phyloP scores from a whole-genome alignment of 2,329 filamentous ascomycete species.

The Microdochium trichocladiopsis region DNA sequence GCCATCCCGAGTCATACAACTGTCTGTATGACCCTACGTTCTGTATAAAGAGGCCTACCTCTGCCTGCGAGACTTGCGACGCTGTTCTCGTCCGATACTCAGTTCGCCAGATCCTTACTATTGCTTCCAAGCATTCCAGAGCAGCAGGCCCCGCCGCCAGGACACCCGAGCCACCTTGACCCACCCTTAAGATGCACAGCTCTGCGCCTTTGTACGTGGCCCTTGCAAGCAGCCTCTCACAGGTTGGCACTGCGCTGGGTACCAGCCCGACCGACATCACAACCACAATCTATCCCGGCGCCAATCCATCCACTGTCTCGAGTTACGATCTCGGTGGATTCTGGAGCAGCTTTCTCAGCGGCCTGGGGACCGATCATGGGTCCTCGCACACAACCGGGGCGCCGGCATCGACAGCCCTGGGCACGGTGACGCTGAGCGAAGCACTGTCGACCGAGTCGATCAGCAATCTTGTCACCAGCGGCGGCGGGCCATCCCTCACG shows the following conservation, averaged over 20 bases:
- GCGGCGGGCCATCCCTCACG: neutral
- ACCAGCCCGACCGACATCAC: neutral
- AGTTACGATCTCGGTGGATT: no score
- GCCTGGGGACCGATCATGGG: neutral
- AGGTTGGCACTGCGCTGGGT: neutral
- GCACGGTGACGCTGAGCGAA: neutral
- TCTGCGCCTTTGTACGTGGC: neutral
- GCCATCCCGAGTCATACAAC: no score
- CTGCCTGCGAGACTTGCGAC: no score
- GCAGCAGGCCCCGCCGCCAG: no score
- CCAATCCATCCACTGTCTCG: neutral
- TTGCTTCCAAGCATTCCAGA: no score
- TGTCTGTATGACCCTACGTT: no score
- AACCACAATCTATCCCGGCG: neutral
- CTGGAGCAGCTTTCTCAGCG: no score
- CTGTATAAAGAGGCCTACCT: no score
- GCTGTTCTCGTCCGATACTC: no score
- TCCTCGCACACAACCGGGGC: neutral
- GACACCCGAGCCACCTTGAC: no score
- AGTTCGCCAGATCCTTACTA: no score
- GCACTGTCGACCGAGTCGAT: neutral
- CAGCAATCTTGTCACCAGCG: neutral
- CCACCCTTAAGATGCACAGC: conserved; percentile 1
- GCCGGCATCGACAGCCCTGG: neutral
- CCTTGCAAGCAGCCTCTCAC: neutral